A percentile compares a stretch with the other conserved stretches of the same genome.
Conservation (phyloP, 371 early-diverging fungal species). For the Mucor saturninus region DNA sequence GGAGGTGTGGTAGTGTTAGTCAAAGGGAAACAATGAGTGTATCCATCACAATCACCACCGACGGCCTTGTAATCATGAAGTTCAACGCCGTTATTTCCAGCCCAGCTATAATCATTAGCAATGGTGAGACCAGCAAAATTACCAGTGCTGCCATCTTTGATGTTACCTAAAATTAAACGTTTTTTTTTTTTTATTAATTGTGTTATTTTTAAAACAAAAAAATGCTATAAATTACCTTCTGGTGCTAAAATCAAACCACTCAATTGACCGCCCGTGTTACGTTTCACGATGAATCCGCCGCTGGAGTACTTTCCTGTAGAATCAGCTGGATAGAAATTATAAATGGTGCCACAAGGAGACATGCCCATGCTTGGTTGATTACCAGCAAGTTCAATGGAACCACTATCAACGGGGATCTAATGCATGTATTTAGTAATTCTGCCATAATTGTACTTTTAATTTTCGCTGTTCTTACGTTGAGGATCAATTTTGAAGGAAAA, state of each 20-base stretch:
- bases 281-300: neutral
- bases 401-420: neutral
- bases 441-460: too few relatives aligned
- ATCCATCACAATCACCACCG: conserved; percentile 6
- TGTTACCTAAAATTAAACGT: conserved; percentile 1
- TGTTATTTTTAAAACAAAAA: neutral
- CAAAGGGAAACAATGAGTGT: neutral
- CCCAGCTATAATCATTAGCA: conserved; percentile 5
- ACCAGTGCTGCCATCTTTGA: conserved; percentile 12
- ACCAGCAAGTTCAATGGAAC: neutral
- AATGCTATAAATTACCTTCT: neutral
- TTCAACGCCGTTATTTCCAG: neutral
- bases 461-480: too few relatives aligned
- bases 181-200: too few relatives aligned
- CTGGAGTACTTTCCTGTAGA: neutral
- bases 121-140: conserved; percentile 11
- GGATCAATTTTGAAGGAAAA: too few relatives aligned
- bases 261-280: conserved; percentile 1
- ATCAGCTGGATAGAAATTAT: neutral
- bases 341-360: neutral
- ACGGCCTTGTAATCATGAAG: conserved; percentile 7
- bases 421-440: too few relatives aligned
- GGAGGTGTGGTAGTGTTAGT: neutral
- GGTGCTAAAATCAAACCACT: neutral
- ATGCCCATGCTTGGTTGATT: neutral